phyloP scores from a whole-genome alignment of 768 basidiomycete genomes.

The Suillus luteus region DNA sequence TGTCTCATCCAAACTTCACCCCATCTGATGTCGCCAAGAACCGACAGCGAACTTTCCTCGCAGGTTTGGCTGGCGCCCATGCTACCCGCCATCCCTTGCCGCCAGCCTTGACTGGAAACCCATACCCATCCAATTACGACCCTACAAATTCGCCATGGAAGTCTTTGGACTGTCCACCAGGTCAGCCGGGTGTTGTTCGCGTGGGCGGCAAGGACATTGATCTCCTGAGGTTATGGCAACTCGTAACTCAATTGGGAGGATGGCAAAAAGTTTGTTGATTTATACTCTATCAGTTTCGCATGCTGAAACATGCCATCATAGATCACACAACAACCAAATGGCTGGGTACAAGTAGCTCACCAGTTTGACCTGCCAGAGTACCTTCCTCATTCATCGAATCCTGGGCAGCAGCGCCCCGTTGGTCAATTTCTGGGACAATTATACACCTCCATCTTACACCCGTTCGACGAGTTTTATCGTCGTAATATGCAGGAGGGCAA shows the following conservation, averaged over 20 bases:
- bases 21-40: constrained; percentile 45
- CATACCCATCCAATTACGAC: constrained; percentile 60
- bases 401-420: constrained; percentile 49
- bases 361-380: constrained; percentile 66
- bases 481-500: constrained; percentile 62
- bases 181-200: constrained; percentile 63
- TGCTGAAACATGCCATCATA: constrained; percentile 28
- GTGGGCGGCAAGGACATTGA: constrained; percentile 76
- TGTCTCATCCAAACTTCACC: constrained; percentile 36
- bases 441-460: constrained; percentile 62
- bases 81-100: constrained; percentile 66
- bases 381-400: constrained; percentile 43
- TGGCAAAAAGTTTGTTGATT: constrained; percentile 52
- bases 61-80: constrained; percentile 62
- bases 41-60: constrained; percentile 61
- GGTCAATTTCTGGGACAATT: constrained; percentile 55
- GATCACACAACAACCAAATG: constrained; percentile 49
- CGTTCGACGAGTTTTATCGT: constrained; percentile 74
- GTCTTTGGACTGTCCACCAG: constrained; percentile 56
- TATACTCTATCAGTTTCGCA: constrained; percentile 17
- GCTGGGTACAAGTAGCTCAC: constrained; percentile 55
- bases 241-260: constrained; percentile 64
- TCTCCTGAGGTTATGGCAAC: constrained; percentile 71
- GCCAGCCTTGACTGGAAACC: constrained; percentile 66
- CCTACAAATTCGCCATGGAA: constrained; percentile 64